phyloP scores from a whole-genome alignment of 805 yeast species.

The Starmerella sirachaensis region DNA sequence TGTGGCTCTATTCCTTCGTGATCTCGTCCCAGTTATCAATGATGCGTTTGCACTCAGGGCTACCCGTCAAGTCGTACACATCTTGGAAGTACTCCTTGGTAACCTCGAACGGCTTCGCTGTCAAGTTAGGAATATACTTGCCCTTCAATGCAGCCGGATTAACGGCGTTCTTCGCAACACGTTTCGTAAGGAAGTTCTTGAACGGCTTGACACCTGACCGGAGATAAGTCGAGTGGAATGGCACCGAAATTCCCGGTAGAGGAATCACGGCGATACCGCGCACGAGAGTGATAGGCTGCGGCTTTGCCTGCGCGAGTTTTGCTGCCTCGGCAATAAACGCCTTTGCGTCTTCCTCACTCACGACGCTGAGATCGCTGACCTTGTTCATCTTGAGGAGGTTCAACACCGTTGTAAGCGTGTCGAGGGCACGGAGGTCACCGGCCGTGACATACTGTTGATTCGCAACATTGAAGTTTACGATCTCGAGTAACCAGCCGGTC shows the following conservation, averaged over 20 bases:
- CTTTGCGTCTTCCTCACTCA: conserved; percentile 77
- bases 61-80: conserved; percentile 81
- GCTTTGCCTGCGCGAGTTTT: conserved; percentile 68
- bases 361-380: conserved; percentile 68
- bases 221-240: conserved; percentile 98
- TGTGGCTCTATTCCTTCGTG: conserved; percentile 30
- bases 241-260: conserved; percentile 97
- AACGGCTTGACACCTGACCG: conserved; percentile 98
- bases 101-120: conserved; percentile 92
- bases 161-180: conserved; percentile 87
- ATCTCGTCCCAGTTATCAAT: conserved; percentile 90
- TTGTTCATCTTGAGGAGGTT: conserved; percentile 89
- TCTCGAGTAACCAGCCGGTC: conserved; percentile 91
- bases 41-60: conserved; percentile 79
- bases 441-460: conserved; percentile 98
- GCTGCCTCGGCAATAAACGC: conserved; percentile 84
- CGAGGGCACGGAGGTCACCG: conserved; percentile 94
- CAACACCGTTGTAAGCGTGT: conserved; percentile 82
- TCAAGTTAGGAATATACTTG: conserved; percentile 96
- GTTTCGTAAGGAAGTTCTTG: conserved; percentile 93
- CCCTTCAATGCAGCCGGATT: conserved; percentile 87
- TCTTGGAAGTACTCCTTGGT: conserved; percentile 96
- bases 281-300: conserved; percentile 93
- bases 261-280: conserved; percentile 98
- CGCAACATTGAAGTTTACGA: conserved; percentile 96